Evolutionary conservation across 768 basidiomycete species (phyloP), one percentile per base, ranked within the genome.

Genomic region (Lentinula sp.): DNA sequence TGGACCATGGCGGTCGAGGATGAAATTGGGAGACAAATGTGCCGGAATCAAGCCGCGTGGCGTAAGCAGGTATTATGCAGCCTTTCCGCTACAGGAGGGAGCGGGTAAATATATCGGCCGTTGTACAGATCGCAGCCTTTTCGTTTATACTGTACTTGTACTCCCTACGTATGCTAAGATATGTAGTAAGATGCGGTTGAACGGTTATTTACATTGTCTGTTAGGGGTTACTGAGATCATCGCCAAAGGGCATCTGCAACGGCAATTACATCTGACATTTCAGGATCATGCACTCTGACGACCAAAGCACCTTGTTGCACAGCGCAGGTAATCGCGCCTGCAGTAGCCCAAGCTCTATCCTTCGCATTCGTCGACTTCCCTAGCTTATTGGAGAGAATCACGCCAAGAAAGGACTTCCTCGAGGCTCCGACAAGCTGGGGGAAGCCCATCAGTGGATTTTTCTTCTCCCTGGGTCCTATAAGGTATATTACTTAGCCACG

Each of bases 241-340:
- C 58, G 60, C 83, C 83, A 86, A 3, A 95, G 74, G 5, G 81
- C 84, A 65, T 84, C 81, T 0, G 87, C 78, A 49, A 95, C 79
- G 31, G 74, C 75, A 0, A 93, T 80, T 1, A 88, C 87, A 70
- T 98, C 95, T 31, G 73, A 75, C 78, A 93, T 87, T 62, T 85
- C 85, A 43, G 85, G 82, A 68, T 95, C 89, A 71, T 98, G 95
- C 2, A 97, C 93, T 21, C 96, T 75, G 8, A 96, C 82, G 3
- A 93, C 73, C 59, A 82, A 75, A 0, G 86, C 85, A 0, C 85
- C 83, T 66, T 93, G 89, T 66, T 88, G 88, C 31, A 90, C 80
- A 2, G 87, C 85, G 67, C 88, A 89, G 1, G 87, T 75, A 7
- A 91, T 85, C 0, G 86, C 84, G 1, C 88, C 87, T 0, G 88